Evolutionary conservation across 1,284 basidiomycete species (phyloP).

Genomic region (Rhizopogon parksii): DNA sequence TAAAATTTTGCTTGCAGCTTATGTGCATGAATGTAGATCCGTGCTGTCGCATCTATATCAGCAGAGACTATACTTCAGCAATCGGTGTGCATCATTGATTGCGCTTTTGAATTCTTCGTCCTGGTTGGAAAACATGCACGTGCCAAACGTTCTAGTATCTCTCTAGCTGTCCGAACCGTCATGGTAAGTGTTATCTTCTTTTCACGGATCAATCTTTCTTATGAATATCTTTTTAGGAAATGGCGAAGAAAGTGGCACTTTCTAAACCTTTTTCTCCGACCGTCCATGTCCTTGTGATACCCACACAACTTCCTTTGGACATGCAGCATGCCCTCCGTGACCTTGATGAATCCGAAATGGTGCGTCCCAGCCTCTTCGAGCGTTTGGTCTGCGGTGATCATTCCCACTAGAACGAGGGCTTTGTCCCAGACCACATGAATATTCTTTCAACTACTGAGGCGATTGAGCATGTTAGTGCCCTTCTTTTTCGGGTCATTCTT

Average conservation of each 20-base stretch:
- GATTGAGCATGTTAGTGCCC: conserved; percentile 45
- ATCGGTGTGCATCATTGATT: conserved; percentile 61
- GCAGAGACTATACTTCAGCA: conserved; percentile 21
- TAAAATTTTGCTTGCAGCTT: conserved; percentile 15
- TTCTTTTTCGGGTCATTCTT: background rate
- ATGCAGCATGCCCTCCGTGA: conserved; percentile 59
- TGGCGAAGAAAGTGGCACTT: conserved; percentile 43
- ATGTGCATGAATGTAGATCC: conserved; percentile 20
- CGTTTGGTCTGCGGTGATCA: background rate
- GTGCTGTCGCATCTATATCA: conserved; percentile 25
- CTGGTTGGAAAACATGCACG: conserved; percentile 64
- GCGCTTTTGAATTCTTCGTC: conserved; percentile 70
- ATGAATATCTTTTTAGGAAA: conserved; percentile 33
- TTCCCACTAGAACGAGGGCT: conserved; percentile 45
- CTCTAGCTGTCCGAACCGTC: conserved; percentile 49
- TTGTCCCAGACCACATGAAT: conserved; percentile 72
- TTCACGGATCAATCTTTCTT: conserved; percentile 1
- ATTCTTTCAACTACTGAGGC: conserved; percentile 55
- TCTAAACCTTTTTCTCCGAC: conserved; percentile 61
- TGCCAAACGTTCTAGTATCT: conserved; percentile 50
- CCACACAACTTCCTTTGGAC: conserved; percentile 65
- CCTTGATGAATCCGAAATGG: conserved; percentile 53
- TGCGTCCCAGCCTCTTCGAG: conserved; percentile 27
- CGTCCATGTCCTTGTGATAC: conserved; percentile 63
- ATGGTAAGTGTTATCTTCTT: conserved; percentile 32